Evolutionary conservation across 371 early-diverging fungal genomes (phyloP).

Genomic region (Mucor piriformis): DNA sequence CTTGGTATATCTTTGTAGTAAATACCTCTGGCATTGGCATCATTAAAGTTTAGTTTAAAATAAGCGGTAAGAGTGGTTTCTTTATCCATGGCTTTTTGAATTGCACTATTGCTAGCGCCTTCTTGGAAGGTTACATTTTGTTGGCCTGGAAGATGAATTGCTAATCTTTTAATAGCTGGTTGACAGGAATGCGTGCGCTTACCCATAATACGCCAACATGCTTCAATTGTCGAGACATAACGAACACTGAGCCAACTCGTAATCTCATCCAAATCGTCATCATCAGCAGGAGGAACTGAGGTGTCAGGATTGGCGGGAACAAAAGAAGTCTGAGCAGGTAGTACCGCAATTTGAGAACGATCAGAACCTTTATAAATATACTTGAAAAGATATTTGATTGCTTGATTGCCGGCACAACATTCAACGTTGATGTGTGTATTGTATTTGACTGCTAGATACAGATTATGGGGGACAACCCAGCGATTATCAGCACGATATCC

Average conservation of each 20-base stretch:
- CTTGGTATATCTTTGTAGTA: not conserved
- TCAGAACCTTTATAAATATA: constrained; percentile 45
- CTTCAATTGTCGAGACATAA: too few species aligned
- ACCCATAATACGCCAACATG: too few species aligned
- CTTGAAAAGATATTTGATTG: constrained; percentile 26
- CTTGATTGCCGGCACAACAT: constrained; percentile 22
- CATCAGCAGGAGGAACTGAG: too few species aligned
- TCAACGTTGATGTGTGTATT: constrained; percentile 36
- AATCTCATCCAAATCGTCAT: too few species aligned
- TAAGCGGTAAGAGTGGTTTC: not conserved
- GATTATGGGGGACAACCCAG: constrained; percentile 31
- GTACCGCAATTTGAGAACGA: not conserved
- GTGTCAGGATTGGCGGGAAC: too few species aligned
- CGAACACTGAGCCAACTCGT: too few species aligned
- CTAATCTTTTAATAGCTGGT: too few species aligned
- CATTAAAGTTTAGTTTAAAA: not conserved
- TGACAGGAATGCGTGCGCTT: too few species aligned
- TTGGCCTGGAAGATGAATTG: too few species aligned
- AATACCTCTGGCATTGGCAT: not conserved
- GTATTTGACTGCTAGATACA: constrained; percentile 27
- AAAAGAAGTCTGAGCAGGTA: too few species aligned
- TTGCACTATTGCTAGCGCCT: not conserved
- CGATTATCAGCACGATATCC: constrained; percentile 19
- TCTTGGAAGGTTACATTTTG: too few species aligned
- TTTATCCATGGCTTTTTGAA: not conserved